Base-by-base conservation (phyloP, 139 green algal genomes). In the Trebouxia sp. region DNA sequence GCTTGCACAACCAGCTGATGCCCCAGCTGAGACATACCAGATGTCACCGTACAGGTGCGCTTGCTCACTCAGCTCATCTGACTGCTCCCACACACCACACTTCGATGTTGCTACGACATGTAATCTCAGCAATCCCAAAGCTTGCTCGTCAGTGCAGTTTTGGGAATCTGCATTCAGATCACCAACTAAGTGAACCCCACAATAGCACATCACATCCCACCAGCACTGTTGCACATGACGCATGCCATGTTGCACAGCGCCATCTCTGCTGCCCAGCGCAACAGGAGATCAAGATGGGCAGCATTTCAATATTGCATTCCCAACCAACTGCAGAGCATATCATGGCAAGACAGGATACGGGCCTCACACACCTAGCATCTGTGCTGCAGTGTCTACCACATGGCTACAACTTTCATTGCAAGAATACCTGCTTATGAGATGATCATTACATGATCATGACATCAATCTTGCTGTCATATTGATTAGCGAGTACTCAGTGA, bases 1-100 rank as follows among this genome's bases (percentile, higher is more conserved):
- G 10, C 38, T 65, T 26, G n/a, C 8, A 41, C 55, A 66, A 30
- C 87, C 78, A 47, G 85, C 81, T 65, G 86, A 55, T 14, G 80
- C 78, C 22, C 58, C 79, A 55, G 87, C 76, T 24, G 70, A 80
- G 50, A 38, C 85, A 42, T 96, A 96, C 55, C 87, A 95, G 45
- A 96, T 96, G 39, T 95, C 92, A 22, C 92, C 92, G 0, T 96
- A 94, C 83, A 96, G 85, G 92, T 93, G 77, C 55, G n/a, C n/a
- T n/a, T n/a, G n/a, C n/a, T n/a, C n/a, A n/a, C n/a, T n/a, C n/a
- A n/a, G n/a, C n/a, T n/a, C n/a, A n/a, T n/a, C n/a, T n/a, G n/a
- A n/a, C n/a, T n/a, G n/a, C n/a, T n/a, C 84, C 11, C 48, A 47
- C 7, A 26, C 17, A 15, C 65, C 28, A 15, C 38, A 38, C 32